Evolutionary conservation across 805 yeast species (phyloP).

Genomic region (Komagataella mondaviorum): DNA sequence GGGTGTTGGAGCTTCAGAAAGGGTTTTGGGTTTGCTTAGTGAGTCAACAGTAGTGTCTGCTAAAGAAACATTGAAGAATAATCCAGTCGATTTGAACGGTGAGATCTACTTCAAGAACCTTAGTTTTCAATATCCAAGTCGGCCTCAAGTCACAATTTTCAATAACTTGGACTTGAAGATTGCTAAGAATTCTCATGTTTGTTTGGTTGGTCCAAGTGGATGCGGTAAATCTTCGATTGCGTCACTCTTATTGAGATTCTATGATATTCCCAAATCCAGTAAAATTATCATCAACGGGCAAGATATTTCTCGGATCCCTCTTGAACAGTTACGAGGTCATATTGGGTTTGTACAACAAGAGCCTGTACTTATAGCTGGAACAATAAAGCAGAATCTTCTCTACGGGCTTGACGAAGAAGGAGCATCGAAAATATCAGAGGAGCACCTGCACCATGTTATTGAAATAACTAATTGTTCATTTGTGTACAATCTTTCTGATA

Average conservation of each 20-base stretch:
- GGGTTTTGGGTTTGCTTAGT: conserved; percentile 76
- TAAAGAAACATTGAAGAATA: conserved; percentile 3
- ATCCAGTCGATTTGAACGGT: conserved; percentile 23
- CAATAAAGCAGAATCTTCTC: conserved; percentile 68
- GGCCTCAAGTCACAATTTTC: conserved; percentile 62
- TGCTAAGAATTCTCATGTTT: conserved; percentile 73
- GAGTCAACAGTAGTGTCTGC: conserved; percentile 37
- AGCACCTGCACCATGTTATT: conserved; percentile 47
- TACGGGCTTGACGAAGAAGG: conserved; percentile 55
- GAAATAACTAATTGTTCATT: conserved; percentile 68
- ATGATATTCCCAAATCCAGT: conserved; percentile 59
- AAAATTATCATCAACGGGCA: conserved; percentile 49
- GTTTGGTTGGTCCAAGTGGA: conserved; percentile 95
- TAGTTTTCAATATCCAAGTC: conserved; percentile 70
- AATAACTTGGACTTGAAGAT: conserved; percentile 44
- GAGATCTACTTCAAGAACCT: conserved; percentile 52
- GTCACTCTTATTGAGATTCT: conserved; percentile 67
- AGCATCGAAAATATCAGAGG: conserved; percentile 20
- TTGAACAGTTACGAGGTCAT: conserved; percentile 58
- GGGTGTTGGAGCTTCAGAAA: conserved; percentile 91
- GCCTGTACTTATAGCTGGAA: conserved; percentile 78
- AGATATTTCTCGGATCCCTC: conserved; percentile 47
- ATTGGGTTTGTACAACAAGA: conserved; percentile 93
- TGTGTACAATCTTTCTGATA: conserved; percentile 64
- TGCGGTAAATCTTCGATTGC: conserved; percentile 89